Base-by-base conservation (phyloP, 177 flowering plant species). In the Vitis hybrid region DNA sequence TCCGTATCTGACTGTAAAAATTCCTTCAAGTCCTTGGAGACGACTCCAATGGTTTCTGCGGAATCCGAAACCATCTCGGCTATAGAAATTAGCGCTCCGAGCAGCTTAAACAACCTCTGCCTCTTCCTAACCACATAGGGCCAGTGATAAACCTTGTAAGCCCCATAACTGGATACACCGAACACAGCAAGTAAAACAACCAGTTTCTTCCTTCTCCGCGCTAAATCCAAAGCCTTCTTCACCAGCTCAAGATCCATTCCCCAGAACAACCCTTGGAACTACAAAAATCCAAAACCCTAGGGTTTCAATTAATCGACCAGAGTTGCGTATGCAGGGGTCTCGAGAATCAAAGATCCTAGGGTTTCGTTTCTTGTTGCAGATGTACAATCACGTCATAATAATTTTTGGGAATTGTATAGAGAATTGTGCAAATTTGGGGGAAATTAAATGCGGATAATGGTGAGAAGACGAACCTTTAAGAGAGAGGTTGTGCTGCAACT, bases 1-100 rank as follows among this genome's bases (percentile, higher is more conserved):
- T 93, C 95, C 0, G 92, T 85, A 74, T 93, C 97, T 15, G 98
- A 91, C 19, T 60, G 72, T 48, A 95, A 72, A 79, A 93, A 95
- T 73, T 82, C 82, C 78, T 80, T 86, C 80, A 96, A 76, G 64
- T 93, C 97, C 70, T 62, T 84, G 19, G 93, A 86, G 56, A 93
- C 86, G 13, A 87, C 62, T 4, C 82, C 69, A 14, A 87, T 58
- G 2, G 80, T 74, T 65, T 86, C 92, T 0, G 94, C 80, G 0
- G 91, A 89, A 70, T 89, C 90, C 1, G 90, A 75, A 11, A 86
- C 82, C 82, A 80, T 48, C 54, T 88, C 89, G 15, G 80, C 82
- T 1, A 85, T 8, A 4, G 84, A 76, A 72, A 81, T n/a, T 0
- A 88, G 14, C 59, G 87, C 82, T 52, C 80, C 76, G 0, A 88